phyloP scores from a whole-genome alignment of 441 rosid genomes.

The Jatropha multifida region DNA sequence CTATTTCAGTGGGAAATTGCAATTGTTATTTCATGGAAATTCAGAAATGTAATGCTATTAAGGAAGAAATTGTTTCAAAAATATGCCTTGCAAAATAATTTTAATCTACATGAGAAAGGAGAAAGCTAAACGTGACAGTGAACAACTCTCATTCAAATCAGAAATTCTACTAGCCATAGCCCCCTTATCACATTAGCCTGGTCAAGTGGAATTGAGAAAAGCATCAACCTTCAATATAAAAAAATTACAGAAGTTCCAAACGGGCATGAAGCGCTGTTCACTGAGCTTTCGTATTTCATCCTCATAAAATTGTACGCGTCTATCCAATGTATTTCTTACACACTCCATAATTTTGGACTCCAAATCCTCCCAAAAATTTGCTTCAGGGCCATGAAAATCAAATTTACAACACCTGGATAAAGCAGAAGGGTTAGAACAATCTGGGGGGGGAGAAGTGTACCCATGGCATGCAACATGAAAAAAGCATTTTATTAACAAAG shows the following conservation, averaged over 20 bases:
- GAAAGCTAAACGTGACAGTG: neutral
- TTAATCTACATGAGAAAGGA: slow-evolving; percentile 12
- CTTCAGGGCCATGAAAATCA: slow-evolving; percentile 81
- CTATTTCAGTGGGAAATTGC: neutral
- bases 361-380: slow-evolving; percentile 91
- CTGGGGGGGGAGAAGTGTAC: slow-evolving; percentile 13
- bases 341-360: slow-evolving; percentile 86
- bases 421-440: slow-evolving; percentile 26
- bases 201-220: slow-evolving; percentile 32
- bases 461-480: neutral
- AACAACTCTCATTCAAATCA: slow-evolving; percentile 16
- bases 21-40: neutral
- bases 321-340: slow-evolving; percentile 84
- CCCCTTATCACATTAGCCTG: slow-evolving; percentile 20
- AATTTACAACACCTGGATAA: slow-evolving; percentile 88
- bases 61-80: neutral
- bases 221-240: slow-evolving; percentile 91
- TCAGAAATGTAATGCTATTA: neutral
- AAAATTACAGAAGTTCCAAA: slow-evolving; percentile 98
- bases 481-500: neutral
- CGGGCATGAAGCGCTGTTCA: slow-evolving; percentile 92
- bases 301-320: slow-evolving; percentile 89
- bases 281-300: slow-evolving; percentile 98
- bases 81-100: slow-evolving; percentile 14
- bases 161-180: slow-evolving; percentile 24